Evolutionary conservation across 1,284 basidiomycete genomes (phyloP), one percentile per base, ranked within the genome.

Genomic region (Phlebopus sp.): DNA sequence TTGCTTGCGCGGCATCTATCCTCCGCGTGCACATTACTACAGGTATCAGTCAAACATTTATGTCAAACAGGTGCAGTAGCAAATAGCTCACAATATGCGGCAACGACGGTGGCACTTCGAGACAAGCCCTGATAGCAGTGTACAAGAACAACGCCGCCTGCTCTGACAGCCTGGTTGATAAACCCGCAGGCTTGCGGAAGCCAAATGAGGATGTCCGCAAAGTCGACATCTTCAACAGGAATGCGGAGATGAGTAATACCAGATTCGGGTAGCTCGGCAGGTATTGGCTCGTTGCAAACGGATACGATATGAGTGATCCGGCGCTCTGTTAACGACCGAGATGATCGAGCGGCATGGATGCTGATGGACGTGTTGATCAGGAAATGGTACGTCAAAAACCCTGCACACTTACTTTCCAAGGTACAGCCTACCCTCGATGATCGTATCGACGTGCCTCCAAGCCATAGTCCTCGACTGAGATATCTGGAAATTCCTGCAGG

Each of bases 51-150:
- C 35, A 56, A 18, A 27, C 29, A 36, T 42, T n/a, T 10, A 14
- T 27, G 25, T 29, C 44, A 9, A 36, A 6, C 50, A 50, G 31
- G 45, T 36, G 36, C 37, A 3, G 21, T 19, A 17, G 37, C 30
- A 8, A 37, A 34, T 17, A 18, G 65, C 83, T 63, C 60, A 87
- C 87, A 67, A 65, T 93, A 92, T 31, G 90, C 92, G 44, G 90
- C 84, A 50, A 92, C 82, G 27, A 92, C 82, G 4, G 89, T 79
- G 3, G 92, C 86, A 57, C 86, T 86, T 53, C 92, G 78, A 50
- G 87, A 90, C 43, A 92, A 75, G 35, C 92, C 91, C 57, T 90
- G 84, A 23, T 85, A 78, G 60, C 90, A 91, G 64, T 94, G 90
- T 13, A 95, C 90, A 38, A 95, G 77, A 50, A 92, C 80, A 39